These are phyloP conservation scores for Solanum corneliomulleri DNA, from an alignment of 257 asterid genomes.

Conservation along the genomic window DNA sequence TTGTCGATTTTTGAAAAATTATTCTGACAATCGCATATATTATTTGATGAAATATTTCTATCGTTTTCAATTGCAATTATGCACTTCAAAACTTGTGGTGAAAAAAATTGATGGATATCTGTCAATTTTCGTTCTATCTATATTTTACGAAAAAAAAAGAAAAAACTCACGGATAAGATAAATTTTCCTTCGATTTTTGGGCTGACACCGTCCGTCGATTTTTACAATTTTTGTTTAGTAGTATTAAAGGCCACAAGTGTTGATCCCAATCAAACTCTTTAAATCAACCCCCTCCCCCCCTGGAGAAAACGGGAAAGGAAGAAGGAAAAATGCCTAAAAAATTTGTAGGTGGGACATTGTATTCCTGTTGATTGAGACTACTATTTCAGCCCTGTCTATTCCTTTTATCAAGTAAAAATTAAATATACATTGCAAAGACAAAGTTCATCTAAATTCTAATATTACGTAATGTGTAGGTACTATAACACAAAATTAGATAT, in stretches of 20 bases:
- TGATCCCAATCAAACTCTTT: not conserved
- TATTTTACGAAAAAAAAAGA: fast-evolving
- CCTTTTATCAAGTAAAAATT: not conserved
- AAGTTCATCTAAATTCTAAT: not conserved
- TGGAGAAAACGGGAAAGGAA: not conserved
- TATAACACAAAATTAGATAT: not conserved
- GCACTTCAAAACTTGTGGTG: not conserved
- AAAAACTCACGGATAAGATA: fast-evolving
- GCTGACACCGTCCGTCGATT: not conserved
- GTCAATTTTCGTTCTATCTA: no score
- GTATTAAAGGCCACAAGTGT: no score
- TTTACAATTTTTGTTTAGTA: no score
- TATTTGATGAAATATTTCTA: not conserved
- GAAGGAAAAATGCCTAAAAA: not conserved
- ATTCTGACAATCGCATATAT: not conserved
- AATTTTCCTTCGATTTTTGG: not conserved
- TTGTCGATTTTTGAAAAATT: no score
- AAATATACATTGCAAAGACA: not conserved
- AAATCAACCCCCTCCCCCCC: not conserved
- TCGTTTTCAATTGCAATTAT: not conserved
- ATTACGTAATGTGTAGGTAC: not conserved
- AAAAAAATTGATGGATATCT: no score
- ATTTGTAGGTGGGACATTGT: not conserved
- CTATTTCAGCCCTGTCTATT: not conserved
- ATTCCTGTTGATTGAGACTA: not conserved